Conservation (phyloP, 2,329 filamentous ascomycete species). For the Chrysosporium keratinophilum region DNA sequence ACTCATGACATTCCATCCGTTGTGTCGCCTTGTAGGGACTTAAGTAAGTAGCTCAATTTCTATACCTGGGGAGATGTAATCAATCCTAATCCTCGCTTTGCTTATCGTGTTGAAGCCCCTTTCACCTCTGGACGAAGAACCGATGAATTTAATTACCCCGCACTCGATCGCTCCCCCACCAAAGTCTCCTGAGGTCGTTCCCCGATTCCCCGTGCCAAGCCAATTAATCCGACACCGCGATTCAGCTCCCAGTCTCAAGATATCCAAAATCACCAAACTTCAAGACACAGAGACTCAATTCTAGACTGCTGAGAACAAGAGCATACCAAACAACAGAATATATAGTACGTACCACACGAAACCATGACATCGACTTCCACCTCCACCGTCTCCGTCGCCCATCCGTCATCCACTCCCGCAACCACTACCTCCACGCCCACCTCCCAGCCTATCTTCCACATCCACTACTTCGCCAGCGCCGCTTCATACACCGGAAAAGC, state of each 20-base stretch:
- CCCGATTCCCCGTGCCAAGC: not conserved
- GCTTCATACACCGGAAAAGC: slow-evolving; percentile 33
- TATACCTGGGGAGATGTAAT: no score
- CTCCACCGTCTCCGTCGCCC: not conserved
- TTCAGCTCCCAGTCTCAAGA: not conserved
- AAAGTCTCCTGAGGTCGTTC: no score
- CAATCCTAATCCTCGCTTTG: not conserved
- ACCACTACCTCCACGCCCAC: slow-evolving; percentile 7
- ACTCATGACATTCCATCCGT: no score
- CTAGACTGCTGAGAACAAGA: not conserved
- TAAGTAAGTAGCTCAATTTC: no score
- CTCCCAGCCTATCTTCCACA: slow-evolving; percentile 27
- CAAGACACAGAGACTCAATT: not conserved
- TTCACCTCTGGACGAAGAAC: no score
- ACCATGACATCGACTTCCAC: slow-evolving; percentile 5
- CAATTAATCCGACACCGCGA: not conserved
- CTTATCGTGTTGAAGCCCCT: not conserved
- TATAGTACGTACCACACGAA: not conserved
- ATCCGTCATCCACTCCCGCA: not conserved
- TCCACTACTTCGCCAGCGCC: slow-evolving; percentile 40
- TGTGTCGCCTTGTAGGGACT: no score
- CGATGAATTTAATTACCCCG: no score
- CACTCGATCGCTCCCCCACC: no score
- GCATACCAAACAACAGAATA: not conserved
- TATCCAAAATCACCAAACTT: not conserved